These are phyloP conservation scores for Malania oleifera DNA, from an alignment of 164 flowering plant genomes.

Conservation along the genomic window DNA sequence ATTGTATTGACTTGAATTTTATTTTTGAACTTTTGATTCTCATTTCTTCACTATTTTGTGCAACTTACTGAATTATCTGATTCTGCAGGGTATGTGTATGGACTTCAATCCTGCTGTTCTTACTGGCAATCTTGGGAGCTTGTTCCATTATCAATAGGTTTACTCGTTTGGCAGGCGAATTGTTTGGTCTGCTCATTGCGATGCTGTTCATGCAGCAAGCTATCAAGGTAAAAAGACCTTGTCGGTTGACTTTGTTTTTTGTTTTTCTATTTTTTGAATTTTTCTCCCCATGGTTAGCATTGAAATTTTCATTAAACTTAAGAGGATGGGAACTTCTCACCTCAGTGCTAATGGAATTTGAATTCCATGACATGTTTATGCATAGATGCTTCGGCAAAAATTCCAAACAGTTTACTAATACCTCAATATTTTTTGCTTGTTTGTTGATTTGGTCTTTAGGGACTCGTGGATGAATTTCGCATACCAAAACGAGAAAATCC, in stretches of 20 bases:
- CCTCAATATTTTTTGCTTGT: neutral
- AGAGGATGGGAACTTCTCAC: too few relatives aligned
- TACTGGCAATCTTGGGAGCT: slow-evolving; percentile 72
- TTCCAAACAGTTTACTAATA: too few relatives aligned
- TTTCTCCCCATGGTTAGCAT: neutral
- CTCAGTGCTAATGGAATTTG: too few relatives aligned
- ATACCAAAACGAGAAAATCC: slow-evolving; percentile 60
- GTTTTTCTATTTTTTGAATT: neutral
- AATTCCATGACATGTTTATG: too few relatives aligned
- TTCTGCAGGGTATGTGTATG: slow-evolving; percentile 85
- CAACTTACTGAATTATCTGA: neutral
- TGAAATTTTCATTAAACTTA: too few relatives aligned
- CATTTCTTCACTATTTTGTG: neutral
- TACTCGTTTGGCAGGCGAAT: slow-evolving; percentile 86
- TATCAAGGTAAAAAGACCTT: slow-evolving; percentile 48
- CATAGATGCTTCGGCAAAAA: too few relatives aligned
- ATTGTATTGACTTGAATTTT: neutral
- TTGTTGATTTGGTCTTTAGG: slow-evolving; percentile 33
- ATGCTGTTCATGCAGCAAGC: slow-evolving; percentile 98
- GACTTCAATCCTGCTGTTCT: slow-evolving; percentile 69
- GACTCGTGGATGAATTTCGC: slow-evolving; percentile 83
- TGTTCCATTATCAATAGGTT: slow-evolving; percentile 89
- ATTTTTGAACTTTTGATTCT: neutral
- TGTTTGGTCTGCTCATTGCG: slow-evolving; percentile 86
- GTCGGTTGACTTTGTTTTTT: neutral